Base-by-base conservation (phyloP, 192 early-diverging fungal species). In the Coemansia biformis region DNA sequence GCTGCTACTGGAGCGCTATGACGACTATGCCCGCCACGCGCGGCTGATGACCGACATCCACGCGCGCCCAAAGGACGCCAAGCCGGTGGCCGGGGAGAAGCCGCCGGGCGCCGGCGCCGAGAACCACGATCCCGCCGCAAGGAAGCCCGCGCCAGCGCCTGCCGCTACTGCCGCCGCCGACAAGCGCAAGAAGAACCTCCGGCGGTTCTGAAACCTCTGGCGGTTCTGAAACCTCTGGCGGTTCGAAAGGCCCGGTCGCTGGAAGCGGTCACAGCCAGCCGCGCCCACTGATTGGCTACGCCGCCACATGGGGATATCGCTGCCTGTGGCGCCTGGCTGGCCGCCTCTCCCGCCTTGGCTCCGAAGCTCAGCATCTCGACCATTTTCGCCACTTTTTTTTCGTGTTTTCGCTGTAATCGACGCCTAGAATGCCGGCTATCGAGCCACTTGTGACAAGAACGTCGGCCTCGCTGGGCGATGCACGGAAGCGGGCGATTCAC, bases 1-100 rank as follows among this genome's bases (percentile, higher is more conserved):
- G 46, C 79, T 93, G 33, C 79, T 96, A 24, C 72, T 96, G 22
- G 94, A 96, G 55, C 78, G 81, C 17, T 95, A 94, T 50, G 84
- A 86, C 3, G 82, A 82, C 32, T 98, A 91, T 57, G 87, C 86
- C 0, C 81, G 80, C 30, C 85, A 84, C 40, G 92, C 93, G 4
- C 44, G 66, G 18, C 34, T 97, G 24, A 82, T 87, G 64, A 95
- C 93, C 2, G 49, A 60, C 5, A 82, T 97, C 18, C 92, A 97
- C 47, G 93, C 89, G 4, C 48, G 38, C 18, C 42, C 42, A 0
- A 76, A 69, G 22, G 46, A 65, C 12, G 19, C 35, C n/a, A n/a
- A n/a, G n/a, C n/a, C n/a, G n/a, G n/a, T n/a, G n/a, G 46, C 26
- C 26, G 6, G 24, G 3, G 24, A 26, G 23, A 48, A 43, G 11